phyloP scores from a whole-genome alignment of 768 basidiomycete genomes.

The Tremella yokohamensis region DNA sequence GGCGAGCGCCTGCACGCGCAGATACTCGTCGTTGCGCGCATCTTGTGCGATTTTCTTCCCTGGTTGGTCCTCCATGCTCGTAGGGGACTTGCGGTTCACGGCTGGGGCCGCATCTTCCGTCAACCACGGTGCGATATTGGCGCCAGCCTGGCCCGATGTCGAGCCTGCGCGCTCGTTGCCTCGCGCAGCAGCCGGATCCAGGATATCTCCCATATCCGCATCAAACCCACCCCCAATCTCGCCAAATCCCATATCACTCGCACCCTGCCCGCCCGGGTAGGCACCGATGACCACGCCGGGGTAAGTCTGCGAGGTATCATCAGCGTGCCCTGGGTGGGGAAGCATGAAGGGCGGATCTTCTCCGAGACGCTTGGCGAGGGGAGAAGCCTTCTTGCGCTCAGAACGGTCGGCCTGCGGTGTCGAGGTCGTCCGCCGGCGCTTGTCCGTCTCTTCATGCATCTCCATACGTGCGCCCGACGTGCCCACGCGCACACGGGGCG shows the following conservation, averaged over 20 bases:
- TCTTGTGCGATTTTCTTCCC: not conserved
- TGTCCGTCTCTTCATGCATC: constrained; percentile 11
- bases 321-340: constrained; percentile 15
- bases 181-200: constrained; percentile 27
- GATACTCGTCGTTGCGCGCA: constrained; percentile 7
- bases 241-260: not conserved
- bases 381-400: constrained; percentile 17
- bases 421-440: constrained; percentile 5
- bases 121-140: constrained; percentile 50
- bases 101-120: constrained; percentile 30
- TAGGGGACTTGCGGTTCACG: too few species aligned
- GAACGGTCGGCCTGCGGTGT: not conserved
- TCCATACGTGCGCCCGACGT: constrained; percentile 14
- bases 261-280: constrained; percentile 20
- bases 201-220: constrained; percentile 37
- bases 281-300: constrained; percentile 37
- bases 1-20: constrained; percentile 4
- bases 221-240: constrained; percentile 18
- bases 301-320: constrained; percentile 24
- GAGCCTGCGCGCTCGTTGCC: constrained; percentile 18
- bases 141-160: constrained; percentile 26
- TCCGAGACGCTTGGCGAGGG: constrained; percentile 29
- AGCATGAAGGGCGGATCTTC: constrained; percentile 38
- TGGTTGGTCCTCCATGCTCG: not conserved
- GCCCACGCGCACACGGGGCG: constrained; percentile 12